phyloP scores from a whole-genome alignment of 176 grass and related monocot genomes.

The Melocanna baccifera region DNA sequence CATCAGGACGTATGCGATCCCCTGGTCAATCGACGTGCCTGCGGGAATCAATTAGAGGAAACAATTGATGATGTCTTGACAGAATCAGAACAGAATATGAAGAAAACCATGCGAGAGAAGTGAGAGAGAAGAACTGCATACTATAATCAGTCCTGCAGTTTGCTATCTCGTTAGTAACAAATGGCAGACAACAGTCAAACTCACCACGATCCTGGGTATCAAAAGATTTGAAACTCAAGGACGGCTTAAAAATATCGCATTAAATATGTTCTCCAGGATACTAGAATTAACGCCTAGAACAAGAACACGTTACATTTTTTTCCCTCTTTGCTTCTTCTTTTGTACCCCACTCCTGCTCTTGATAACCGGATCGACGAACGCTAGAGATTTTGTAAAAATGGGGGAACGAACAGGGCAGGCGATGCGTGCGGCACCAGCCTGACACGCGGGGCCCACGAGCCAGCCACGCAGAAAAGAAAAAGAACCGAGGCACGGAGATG shows the following conservation, averaged over 20 bases:
- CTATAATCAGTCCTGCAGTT: too few species aligned
- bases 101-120: too few species aligned
- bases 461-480: background rate
- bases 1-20: conserved; percentile 71
- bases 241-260: too few species aligned
- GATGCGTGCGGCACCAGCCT: too few species aligned
- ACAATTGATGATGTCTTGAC: background rate
- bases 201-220: background rate
- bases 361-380: too few species aligned
- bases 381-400: too few species aligned
- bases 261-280: background rate
- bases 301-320: background rate
- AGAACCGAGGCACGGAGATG: background rate
- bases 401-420: too few species aligned
- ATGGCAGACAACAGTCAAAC: background rate
- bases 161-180: background rate
- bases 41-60: background rate
- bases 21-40: conserved; percentile 76
- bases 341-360: background rate
- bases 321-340: background rate
- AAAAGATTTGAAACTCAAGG: background rate
- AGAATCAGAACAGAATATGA: background rate
- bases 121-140: too few species aligned
- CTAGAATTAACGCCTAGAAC: background rate
- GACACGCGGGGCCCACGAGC: background rate